Evolutionary conservation across 805 yeast species (phyloP).

Genomic region (Zygosaccharomyces lentus): DNA sequence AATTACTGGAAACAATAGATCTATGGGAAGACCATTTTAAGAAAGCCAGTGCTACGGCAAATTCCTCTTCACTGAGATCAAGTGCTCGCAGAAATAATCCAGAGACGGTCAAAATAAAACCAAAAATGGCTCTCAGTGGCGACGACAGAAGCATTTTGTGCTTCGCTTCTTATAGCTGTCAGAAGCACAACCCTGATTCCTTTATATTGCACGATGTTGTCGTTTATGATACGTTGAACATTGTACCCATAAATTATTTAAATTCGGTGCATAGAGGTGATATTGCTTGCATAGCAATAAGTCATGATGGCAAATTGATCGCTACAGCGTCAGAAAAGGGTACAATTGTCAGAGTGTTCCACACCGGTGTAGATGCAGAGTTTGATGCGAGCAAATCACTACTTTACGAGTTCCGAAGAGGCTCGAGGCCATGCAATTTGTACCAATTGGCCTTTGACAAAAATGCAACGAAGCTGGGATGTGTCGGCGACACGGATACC

Average conservation of each 20-base stretch:
- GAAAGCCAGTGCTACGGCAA: constrained; percentile 3
- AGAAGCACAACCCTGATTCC: constrained; percentile 40
- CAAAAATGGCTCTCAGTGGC: constrained; percentile 27
- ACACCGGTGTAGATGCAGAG: constrained; percentile 46
- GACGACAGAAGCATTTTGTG: constrained; percentile 34
- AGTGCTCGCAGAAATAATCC: constrained; percentile 6
- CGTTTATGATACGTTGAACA: constrained; percentile 68
- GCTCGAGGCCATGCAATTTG: constrained; percentile 69
- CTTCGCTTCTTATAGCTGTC: constrained; percentile 26
- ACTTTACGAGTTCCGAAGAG: constrained; percentile 59
- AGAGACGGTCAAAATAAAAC: constrained; percentile 15
- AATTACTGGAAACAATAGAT: constrained; percentile 67
- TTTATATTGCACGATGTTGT: constrained; percentile 49
- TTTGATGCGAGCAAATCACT: constrained; percentile 20
- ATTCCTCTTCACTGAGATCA: constrained; percentile 1
- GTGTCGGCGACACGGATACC: constrained; percentile 80
- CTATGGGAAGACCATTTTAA: constrained; percentile 24
- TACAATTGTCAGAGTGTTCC: constrained; percentile 61
- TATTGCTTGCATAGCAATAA: constrained; percentile 39
- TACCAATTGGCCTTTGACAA: constrained; percentile 64
- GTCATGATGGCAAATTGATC: constrained; percentile 53
- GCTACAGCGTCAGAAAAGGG: constrained; percentile 72
- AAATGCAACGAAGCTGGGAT: constrained; percentile 62
- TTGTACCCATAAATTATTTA: constrained; percentile 61
- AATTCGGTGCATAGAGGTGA: constrained; percentile 32